phyloP scores from a whole-genome alignment of 2,329 filamentous ascomycete genomes.

The Diaporthe sp. region DNA sequence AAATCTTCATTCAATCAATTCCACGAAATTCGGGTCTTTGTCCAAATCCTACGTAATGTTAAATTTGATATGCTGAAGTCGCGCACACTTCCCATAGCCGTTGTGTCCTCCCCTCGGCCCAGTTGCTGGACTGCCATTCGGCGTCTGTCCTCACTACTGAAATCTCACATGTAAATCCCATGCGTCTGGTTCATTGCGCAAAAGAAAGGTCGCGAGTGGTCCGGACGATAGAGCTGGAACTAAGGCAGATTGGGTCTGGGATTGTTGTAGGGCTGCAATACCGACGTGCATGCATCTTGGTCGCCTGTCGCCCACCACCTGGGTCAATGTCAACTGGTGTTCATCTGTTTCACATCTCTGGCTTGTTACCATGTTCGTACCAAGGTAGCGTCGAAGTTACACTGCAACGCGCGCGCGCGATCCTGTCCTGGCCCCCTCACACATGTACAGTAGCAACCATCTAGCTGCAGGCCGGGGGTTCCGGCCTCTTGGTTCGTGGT shows the following conservation, averaged over 20 bases:
- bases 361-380: neutral
- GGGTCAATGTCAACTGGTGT: neutral
- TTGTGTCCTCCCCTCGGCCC: neutral
- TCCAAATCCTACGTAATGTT: no score
- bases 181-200: neutral
- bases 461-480: neutral
- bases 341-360: neutral
- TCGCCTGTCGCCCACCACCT: neutral
- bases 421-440: neutral
- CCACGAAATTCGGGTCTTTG: neutral
- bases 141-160: no score
- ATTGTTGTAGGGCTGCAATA: conserved; percentile 9
- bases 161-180: neutral
- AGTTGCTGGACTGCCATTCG: neutral
- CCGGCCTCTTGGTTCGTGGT: neutral
- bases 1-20: neutral
- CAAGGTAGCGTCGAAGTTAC: conserved; percentile 15
- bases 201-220: neutral
- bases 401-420: neutral
- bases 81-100: neutral
- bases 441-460: neutral
- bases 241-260: neutral
- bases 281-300: neutral
- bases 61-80: neutral
- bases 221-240: neutral